These are phyloP conservation scores for Naematelia encephala DNA, from an alignment of 768 basidiomycete genomes.

Conservation along the genomic window DNA sequence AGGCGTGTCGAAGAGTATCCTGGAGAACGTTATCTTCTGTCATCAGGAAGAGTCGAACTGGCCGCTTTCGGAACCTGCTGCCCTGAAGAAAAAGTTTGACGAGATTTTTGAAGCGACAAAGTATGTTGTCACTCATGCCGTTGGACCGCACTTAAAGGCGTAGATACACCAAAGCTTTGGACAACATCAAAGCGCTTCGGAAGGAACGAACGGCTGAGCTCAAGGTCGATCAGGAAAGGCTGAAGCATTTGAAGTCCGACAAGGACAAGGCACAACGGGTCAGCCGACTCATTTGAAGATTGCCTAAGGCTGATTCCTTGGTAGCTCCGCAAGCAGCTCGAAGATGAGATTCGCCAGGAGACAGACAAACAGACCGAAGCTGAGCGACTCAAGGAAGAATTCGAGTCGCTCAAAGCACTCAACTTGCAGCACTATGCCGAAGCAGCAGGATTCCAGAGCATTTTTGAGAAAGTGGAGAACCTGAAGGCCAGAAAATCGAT, in stretches of 20 bases:
- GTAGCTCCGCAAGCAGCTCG: slow-evolving; percentile 54
- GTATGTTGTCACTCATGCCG: slow-evolving; percentile 53
- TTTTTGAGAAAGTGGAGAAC: slow-evolving; percentile 67
- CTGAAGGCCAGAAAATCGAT: slow-evolving; percentile 63
- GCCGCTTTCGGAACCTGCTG: slow-evolving; percentile 86
- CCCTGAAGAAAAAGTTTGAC: slow-evolving; percentile 97
- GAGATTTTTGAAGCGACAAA: slow-evolving; percentile 99
- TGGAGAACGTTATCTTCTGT: slow-evolving; percentile 99
- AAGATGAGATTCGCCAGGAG: slow-evolving; percentile 64
- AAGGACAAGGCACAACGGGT: slow-evolving; percentile 80
- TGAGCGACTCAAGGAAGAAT: slow-evolving; percentile 65
- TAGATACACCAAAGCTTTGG: slow-evolving; percentile 95
- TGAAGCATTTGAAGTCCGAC: slow-evolving; percentile 71
- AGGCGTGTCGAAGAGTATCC: slow-evolving; percentile 95
- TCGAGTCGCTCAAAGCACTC: slow-evolving; percentile 60
- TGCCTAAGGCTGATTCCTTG: not conserved
- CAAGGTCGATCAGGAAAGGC: slow-evolving; percentile 85
- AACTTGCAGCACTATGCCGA: slow-evolving; percentile 67
- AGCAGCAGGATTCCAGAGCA: slow-evolving; percentile 67
- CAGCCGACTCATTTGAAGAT: slow-evolving; percentile 13
- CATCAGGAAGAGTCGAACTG: slow-evolving; percentile 99
- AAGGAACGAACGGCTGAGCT: slow-evolving; percentile 88
- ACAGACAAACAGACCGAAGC: slow-evolving; percentile 69
- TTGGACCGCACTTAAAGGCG: not conserved
- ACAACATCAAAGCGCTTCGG: slow-evolving; percentile 80